A percentile compares a stretch with the other conserved stretches of the same genome.
Conservation (phyloP, 2,329 filamentous ascomycete genomes). For the Periconia sp. region DNA sequence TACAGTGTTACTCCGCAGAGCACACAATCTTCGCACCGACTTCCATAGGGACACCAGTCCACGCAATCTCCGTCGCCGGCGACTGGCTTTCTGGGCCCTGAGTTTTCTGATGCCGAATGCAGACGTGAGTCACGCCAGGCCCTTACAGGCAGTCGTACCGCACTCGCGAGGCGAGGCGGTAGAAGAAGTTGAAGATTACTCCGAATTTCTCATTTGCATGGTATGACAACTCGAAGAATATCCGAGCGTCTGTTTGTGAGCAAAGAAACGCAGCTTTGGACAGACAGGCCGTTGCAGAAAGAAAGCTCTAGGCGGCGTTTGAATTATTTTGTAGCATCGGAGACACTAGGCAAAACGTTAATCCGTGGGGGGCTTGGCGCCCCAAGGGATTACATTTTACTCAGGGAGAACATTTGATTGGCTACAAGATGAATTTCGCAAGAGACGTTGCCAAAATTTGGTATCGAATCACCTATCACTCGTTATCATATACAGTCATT, state of each 20-base stretch:
- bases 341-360: conserved; percentile 19
- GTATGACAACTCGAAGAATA: conserved; percentile 25
- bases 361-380: conserved; percentile 2
- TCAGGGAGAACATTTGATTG: background rate
- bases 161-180: conserved; percentile 39
- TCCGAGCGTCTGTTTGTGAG: conserved; percentile 67
- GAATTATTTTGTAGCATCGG: conserved; percentile 36
- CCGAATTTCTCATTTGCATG: conserved; percentile 97
- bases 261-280: conserved; percentile 96
- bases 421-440: too few relatives aligned
- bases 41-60: conserved; percentile 70
- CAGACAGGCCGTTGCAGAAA: conserved; percentile 74
- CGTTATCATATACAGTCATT: too few relatives aligned
- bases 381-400: background rate
- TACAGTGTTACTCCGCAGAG: conserved; percentile 75
- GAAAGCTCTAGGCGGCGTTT: conserved; percentile 35
- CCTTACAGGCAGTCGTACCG: conserved; percentile 74
- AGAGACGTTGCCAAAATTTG: too few relatives aligned
- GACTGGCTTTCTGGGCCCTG: conserved; percentile 56
- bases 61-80: conserved; percentile 18
- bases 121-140: conserved; percentile 82
- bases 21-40: conserved; percentile 92
- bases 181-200: conserved; percentile 79
- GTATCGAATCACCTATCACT: too few relatives aligned
- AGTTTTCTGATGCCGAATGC: conserved; percentile 89